Base-by-base conservation (phyloP, 139 green algal genomes). In the Ettlia oleoabundans region DNA sequence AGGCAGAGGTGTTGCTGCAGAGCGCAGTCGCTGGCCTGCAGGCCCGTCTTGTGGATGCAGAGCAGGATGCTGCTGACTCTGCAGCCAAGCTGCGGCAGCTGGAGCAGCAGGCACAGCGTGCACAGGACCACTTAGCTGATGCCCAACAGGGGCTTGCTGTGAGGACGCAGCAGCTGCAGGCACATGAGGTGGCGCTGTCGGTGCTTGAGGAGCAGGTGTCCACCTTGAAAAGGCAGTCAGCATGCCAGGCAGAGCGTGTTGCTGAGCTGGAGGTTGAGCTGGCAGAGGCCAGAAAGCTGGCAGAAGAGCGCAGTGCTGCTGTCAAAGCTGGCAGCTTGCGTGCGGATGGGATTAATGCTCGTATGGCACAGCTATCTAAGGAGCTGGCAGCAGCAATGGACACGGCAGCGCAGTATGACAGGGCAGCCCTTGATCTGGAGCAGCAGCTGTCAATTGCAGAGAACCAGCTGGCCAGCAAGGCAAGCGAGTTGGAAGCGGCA, bases 401-500 rank as follows among this genome's bases (percentile, higher is more conserved):
- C 33, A 67, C 37, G 47, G 53, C 52, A 1, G n/a, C 28, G 3
- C 19, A 41, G 10, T 68, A 61, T 6, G 84, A 85, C 63, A 38
- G 22, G 9, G 72, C 42, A 8, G 35, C 28, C 2, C 62, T 88
- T 61, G 84, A 64, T n/a, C 53, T 88, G 30, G 84, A 88, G 43
- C 37, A 66, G 61, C 64, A 85, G 78, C 55, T 88, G 65, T 82
- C 78, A 32, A 53, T 68, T 7, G 53, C 77, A 24, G 83, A 87
- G 69, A 47, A 72, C 21, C 1, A 42, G 22, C 35, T 85, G 51
- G 64, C 63, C 28, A n/a, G 4, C 4, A n/a, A 43, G 9, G 5
- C 19, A 6, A 47, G 40, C 1, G 64, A 38, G 55, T 40, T 64
- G 32, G 41, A 78, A 42, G 43, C 47, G 1, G 72, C 61, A 9